Evolutionary conservation across 306 rosid genomes (phyloP), one percentile per base, ranked within the genome.

Genomic region (Quercus ilex): DNA sequence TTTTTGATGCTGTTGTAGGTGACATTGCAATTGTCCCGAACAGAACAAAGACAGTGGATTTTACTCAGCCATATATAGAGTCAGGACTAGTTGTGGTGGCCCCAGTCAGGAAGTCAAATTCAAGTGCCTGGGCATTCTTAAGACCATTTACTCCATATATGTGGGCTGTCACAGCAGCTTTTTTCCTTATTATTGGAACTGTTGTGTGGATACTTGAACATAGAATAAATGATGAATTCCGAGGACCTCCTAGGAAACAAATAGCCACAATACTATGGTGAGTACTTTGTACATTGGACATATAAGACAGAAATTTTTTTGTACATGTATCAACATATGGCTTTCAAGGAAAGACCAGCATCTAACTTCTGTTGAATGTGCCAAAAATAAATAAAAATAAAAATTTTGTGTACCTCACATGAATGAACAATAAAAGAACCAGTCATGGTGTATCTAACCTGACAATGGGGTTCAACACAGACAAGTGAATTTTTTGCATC

Each of bases 121-220:
- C 83, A 10, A 88, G 72, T 74, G 81, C 89, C 52, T 83, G 87
- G 89, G 81, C 83, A 33, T 88, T 88, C 72, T 59, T 84, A 71
- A 65, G 74, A 56, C 88, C 91, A 8, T 86, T 88, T 85, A 49
- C 85, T 62, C 86, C 88, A 23, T 26, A 20, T 23, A 76, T 86
- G 89, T 88, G 89, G 91, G 75, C 38, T 65, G 81, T 79, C 63
- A 83, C 79, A 30, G 84, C 86, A 26, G 55, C 38, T 38, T 88
- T 79, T 77, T 88, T 81, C 79, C 77, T 88, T 2, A 17, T 77
- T 26, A 52, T 88, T 65, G 91, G 91, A 62, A 41, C 70, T 4
- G 91, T 88, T 64, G 77, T 88, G 62, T 88, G 91, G 89, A 74
- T 81, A 49, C 79, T 88, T 46, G 91, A 88, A 73, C 91, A 83